Percentiles rank a stretch among this genome's conserved stretches.
phyloP scores from a whole-genome alignment of 1,139 yeast species.

The Taphrina wiesneri region DNA sequence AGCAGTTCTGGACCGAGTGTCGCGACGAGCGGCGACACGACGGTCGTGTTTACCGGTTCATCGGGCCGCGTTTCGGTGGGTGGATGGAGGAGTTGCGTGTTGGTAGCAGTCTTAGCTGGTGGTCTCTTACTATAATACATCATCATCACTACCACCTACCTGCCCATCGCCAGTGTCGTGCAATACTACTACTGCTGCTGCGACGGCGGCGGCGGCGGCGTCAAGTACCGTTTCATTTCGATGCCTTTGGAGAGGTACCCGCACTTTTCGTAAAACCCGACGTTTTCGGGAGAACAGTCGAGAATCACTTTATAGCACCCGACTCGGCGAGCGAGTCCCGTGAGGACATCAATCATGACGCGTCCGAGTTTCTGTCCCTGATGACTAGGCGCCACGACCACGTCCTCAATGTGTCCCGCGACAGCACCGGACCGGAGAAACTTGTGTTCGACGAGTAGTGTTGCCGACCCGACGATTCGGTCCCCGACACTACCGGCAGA shows the following conservation, averaged over 20 bases:
- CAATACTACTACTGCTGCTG: no score
- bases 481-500: conserved; percentile 39
- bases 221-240: conserved; percentile 29
- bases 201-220: background rate
- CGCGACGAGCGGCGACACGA: background rate
- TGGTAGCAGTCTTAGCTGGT: background rate
- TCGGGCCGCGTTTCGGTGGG: background rate
- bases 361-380: conserved; percentile 82
- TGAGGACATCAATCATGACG: conserved; percentile 22
- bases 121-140: background rate
- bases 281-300: conserved; percentile 82
- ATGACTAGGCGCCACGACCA: conserved; percentile 70
- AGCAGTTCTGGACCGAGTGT: background rate
- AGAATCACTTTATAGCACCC: conserved; percentile 68
- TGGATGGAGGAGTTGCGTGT: background rate
- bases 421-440: conserved; percentile 69
- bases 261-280: conserved; percentile 86
- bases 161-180: no score
- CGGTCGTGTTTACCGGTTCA: conserved; percentile 9
- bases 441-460: conserved; percentile 56
- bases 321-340: conserved; percentile 13
- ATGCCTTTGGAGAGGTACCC: conserved; percentile 28
- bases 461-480: conserved; percentile 49
- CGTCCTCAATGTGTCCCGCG: conserved; percentile 95
- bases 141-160: background rate